A percentile compares a stretch with the other conserved stretches of the same genome.
These are phyloP conservation scores for Raphidocelis subcapitata DNA, from an alignment of 139 green algal genomes.

Conservation along the genomic window DNA sequence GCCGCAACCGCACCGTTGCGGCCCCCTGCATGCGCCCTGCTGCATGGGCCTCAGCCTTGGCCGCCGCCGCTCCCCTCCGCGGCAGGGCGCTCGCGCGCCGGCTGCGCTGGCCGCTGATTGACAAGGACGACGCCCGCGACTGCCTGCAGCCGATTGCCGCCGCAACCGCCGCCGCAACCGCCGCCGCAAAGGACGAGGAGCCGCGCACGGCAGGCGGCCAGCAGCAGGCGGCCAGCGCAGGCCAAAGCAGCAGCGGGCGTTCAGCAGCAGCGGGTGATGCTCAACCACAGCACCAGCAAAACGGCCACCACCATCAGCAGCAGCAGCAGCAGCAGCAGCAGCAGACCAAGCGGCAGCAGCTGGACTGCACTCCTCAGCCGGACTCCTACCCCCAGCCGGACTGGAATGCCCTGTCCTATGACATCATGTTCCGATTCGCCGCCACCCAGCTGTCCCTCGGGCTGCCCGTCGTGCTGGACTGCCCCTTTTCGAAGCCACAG, in stretches of 20 bases:
- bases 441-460: conserved; percentile 51
- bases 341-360: background rate
- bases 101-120: conserved; percentile 61
- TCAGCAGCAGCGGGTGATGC: background rate
- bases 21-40: background rate
- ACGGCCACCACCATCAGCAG: no score
- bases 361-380: no score
- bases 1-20: background rate
- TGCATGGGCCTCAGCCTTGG: background rate
- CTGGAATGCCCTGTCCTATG: conserved; percentile 75
- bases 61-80: background rate
- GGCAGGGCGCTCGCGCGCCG: conserved; percentile 27
- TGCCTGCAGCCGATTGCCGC: conserved; percentile 21
- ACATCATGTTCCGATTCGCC: conserved; percentile 63
- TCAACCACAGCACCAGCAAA: no score
- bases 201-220: no score
- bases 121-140: conserved; percentile 82
- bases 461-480: conserved; percentile 64
- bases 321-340: background rate
- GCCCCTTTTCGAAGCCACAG: conserved; percentile 54
- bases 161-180: background rate
- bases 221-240: no score
- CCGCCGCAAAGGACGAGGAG: no score
- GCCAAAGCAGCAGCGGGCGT: no score
- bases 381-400: no score